phyloP scores from a whole-genome alignment of 352 stramenopile species.

The Globisporangium sylvaticum region DNA sequence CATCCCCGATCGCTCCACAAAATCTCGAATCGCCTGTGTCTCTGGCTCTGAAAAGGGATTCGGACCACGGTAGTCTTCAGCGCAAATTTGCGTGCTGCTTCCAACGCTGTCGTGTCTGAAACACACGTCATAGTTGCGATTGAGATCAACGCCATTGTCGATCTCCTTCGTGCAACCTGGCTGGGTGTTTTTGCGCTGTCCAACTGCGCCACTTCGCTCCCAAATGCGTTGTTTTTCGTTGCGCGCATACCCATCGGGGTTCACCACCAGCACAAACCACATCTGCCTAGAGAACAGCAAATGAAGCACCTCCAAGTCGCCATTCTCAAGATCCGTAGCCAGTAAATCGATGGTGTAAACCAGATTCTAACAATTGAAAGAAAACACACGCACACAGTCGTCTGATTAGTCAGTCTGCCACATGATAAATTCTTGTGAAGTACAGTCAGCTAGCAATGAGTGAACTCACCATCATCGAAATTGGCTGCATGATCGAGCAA shows the following conservation, averaged over 20 bases:
- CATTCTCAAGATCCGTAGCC: constrained; percentile 49
- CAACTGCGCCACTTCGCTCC: constrained; percentile 28
- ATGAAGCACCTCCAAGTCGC: constrained; percentile 43
- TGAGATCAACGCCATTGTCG: constrained; percentile 72
- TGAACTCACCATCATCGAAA: constrained; percentile 82
- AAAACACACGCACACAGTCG: not conserved
- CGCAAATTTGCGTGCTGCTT: constrained; percentile 61
- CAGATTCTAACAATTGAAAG: constrained; percentile 46
- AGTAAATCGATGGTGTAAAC: constrained; percentile 83
- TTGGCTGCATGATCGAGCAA: constrained; percentile 31
- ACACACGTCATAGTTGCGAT: constrained; percentile 84
- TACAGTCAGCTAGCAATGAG: not conserved
- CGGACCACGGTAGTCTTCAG: constrained; percentile 69
- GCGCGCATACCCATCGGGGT: constrained; percentile 76
- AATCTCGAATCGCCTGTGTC: constrained; percentile 60
- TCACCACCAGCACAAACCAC: constrained; percentile 83
- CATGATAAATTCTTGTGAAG: not conserved
- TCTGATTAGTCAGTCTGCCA: not conserved
- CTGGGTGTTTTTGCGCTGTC: constrained; percentile 70
- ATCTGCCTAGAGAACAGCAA: constrained; percentile 67
- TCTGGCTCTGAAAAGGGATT: constrained; percentile 79
- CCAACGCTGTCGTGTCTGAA: constrained; percentile 58
- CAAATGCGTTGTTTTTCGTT: constrained; percentile 67
- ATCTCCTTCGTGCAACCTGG: constrained; percentile 26
- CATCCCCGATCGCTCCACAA: constrained; percentile 49